These are phyloP conservation scores for Gyrodon lividus DNA, from an alignment of 768 basidiomycete genomes.

Conservation along the genomic window DNA sequence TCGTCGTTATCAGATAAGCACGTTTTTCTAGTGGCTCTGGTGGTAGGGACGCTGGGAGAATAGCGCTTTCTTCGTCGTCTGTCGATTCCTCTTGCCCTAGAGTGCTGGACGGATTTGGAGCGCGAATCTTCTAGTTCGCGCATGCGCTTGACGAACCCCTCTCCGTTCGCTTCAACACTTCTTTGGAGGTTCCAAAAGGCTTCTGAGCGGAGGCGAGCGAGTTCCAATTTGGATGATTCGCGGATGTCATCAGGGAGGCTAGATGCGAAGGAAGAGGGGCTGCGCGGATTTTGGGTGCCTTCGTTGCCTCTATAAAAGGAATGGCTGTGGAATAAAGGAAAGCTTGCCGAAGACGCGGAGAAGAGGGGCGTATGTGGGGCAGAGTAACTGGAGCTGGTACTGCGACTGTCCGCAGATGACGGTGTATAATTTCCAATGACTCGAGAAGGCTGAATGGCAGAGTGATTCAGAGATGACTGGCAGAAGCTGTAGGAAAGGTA, in stretches of 20 bases:
- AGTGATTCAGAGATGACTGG: slow-evolving; percentile 7
- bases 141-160: slow-evolving; percentile 70
- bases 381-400: slow-evolving; percentile 24
- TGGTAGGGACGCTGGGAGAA: slow-evolving; percentile 22
- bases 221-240: slow-evolving; percentile 28
- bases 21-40: slow-evolving; percentile 17
- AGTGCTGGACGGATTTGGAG: slow-evolving; percentile 38
- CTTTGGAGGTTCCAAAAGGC: slow-evolving; percentile 67
- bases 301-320: slow-evolving; percentile 6
- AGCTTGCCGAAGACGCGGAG: slow-evolving; percentile 50
- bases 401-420: slow-evolving; percentile 28
- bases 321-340: slow-evolving; percentile 40
- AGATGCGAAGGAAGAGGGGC: slow-evolving; percentile 23
- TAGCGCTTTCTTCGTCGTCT: slow-evolving; percentile 44
- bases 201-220: slow-evolving; percentile 51
- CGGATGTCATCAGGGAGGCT: slow-evolving; percentile 20
- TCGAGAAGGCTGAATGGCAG: slow-evolving; percentile 14
- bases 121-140: slow-evolving; percentile 64
- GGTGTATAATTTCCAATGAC: slow-evolving; percentile 31
- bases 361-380: slow-evolving; percentile 38
- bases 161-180: slow-evolving; percentile 62
- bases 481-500: neutral
- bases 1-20: slow-evolving; percentile 39
- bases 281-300: slow-evolving; percentile 12
- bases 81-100: slow-evolving; percentile 39